Percentiles rank a stretch among this genome's conserved stretches.
These are phyloP conservation scores for Fusarium sp. DNA, from an alignment of 2,329 filamentous ascomycete species.

Conservation along the genomic window DNA sequence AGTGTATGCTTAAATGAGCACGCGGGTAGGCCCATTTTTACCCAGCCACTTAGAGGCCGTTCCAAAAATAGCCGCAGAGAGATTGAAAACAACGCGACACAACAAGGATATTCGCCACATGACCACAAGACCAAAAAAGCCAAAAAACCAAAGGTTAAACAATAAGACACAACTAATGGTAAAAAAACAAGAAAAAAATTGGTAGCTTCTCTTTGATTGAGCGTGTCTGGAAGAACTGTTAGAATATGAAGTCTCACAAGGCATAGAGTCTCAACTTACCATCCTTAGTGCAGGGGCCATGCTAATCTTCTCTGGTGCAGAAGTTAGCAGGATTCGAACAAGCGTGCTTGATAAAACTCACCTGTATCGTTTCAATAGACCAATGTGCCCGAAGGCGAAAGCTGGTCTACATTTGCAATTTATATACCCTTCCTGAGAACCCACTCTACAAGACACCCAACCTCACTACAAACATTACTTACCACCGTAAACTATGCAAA, in stretches of 20 bases:
- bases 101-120: not conserved
- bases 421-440: not conserved
- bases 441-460: not conserved
- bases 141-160: not conserved
- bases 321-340: not conserved
- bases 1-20: not conserved
- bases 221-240: slow-evolving; percentile 3
- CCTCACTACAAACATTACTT: accelerated
- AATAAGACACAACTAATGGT: not conserved
- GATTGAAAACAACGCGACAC: not conserved
- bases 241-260: not conserved
- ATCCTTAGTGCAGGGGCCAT: slow-evolving; percentile 94
- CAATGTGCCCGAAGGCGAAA: not conserved
- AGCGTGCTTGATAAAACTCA: accelerated
- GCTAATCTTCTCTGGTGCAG: slow-evolving; percentile 74
- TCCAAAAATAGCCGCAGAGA: accelerated
- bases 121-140: too few species aligned
- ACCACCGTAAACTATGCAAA: not conserved
- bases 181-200: slow-evolving; percentile 2
- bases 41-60: not conserved
- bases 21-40: not conserved
- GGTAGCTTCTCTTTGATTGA: slow-evolving; percentile 34
- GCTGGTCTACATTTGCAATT: not conserved
- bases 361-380: not conserved
- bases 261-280: slow-evolving; percentile 46